Evolutionary conservation across 108 stramenopile species (phyloP).

Genomic region (Cyclotella sp.): DNA sequence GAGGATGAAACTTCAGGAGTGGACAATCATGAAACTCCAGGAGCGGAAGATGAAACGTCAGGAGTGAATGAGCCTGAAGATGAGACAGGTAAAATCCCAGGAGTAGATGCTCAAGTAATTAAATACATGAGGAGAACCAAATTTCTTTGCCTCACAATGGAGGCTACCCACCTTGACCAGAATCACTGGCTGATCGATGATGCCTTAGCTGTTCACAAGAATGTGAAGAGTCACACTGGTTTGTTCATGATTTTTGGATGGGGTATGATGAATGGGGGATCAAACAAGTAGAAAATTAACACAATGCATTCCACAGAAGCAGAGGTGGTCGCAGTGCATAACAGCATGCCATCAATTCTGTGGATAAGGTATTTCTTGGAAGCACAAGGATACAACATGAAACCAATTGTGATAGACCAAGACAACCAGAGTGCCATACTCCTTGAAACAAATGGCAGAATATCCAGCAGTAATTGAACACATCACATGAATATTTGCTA

Average conservation of each 20-base stretch:
- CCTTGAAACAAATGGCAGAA: conserved; percentile 54
- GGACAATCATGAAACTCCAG: too few relatives aligned
- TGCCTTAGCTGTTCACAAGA: background rate
- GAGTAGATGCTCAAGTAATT: background rate
- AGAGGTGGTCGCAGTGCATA: conserved; percentile 53
- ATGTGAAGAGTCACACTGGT: background rate
- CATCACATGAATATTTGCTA: too few relatives aligned
- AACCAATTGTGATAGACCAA: conserved; percentile 49
- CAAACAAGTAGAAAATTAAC: conserved; percentile 51
- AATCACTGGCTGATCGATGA: background rate
- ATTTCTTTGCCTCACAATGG: background rate
- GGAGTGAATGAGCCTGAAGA: too few relatives aligned
- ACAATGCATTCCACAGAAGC: conserved; percentile 58
- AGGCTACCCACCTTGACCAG: background rate
- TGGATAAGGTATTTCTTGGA: conserved; percentile 62
- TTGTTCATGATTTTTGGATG: background rate
- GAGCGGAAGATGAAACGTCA: too few relatives aligned
- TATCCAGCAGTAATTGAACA: background rate
- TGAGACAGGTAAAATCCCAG: too few relatives aligned
- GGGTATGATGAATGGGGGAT: conserved; percentile 12
- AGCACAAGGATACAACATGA: conserved; percentile 52
- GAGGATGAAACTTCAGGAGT: too few relatives aligned
- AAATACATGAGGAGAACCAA: background rate
- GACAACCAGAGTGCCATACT: conserved; percentile 68
- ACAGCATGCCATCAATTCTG: conserved; percentile 46